Evolutionary conservation across 768 basidiomycete species (phyloP).

Genomic region (Leucocoprinus sp.): DNA sequence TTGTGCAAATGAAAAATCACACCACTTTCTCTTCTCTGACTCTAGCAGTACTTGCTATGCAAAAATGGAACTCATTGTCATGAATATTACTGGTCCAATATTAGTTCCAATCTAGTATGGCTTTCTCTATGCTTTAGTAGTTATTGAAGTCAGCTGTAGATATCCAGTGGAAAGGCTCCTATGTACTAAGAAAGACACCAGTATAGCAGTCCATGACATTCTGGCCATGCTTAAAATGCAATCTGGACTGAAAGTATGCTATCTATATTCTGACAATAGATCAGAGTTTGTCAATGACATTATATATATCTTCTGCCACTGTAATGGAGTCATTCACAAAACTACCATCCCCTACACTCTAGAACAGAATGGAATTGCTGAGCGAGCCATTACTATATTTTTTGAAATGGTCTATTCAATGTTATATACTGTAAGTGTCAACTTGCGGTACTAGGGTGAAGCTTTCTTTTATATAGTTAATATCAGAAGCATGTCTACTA

Average conservation of each 20-base stretch:
- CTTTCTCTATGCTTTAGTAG: conserved; percentile 21
- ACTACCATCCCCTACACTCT: conserved; percentile 27
- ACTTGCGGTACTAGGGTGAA: conserved; percentile 15
- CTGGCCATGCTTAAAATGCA: conserved; percentile 12
- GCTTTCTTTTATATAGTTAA: conserved; percentile 17
- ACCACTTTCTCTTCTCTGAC: no score
- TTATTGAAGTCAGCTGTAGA: conserved; percentile 20
- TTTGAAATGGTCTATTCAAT: conserved; percentile 23
- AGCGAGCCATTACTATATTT: conserved; percentile 28
- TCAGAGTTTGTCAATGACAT: conserved; percentile 22
- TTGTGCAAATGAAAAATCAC: no score
- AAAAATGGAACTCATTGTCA: no score
- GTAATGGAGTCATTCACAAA: conserved; percentile 23
- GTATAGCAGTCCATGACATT: conserved; percentile 20
- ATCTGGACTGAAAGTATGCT: conserved; percentile 11
- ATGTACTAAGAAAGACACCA: conserved; percentile 18
- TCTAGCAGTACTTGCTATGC: no score
- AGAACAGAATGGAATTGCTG: conserved; percentile 31
- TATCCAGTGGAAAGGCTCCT: conserved; percentile 16
- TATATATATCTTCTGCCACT: conserved; percentile 15
- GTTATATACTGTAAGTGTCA: conserved; percentile 13
- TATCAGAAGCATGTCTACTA: conserved; percentile 18
- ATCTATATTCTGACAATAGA: conserved; percentile 21
- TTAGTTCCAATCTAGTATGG: conserved; percentile 15
- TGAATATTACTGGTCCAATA: conserved; percentile 24